phyloP scores from a whole-genome alignment of 2,329 filamentous ascomycete genomes.

The Aureobasidium musti region DNA sequence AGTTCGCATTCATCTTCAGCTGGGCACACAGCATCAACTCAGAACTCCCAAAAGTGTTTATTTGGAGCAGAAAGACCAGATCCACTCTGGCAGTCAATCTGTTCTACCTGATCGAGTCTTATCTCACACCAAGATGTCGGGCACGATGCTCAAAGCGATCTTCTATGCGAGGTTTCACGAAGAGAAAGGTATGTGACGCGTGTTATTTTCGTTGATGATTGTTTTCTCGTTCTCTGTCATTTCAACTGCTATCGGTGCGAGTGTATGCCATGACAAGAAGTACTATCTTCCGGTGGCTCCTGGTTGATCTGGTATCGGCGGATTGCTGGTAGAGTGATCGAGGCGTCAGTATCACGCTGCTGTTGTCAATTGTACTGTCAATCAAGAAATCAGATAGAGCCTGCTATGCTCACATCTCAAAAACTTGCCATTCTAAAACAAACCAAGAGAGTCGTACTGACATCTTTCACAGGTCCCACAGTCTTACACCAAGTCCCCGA shows the following conservation, averaged over 20 bases:
- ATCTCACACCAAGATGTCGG: background rate
- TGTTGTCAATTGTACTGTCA: background rate
- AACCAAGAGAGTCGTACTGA: background rate
- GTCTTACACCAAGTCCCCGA: conserved; percentile 66
- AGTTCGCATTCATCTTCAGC: background rate
- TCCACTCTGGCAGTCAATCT: too few relatives aligned
- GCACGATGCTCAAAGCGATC: conserved; percentile 61
- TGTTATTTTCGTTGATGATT: background rate
- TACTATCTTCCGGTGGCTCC: background rate
- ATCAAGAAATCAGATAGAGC: too few relatives aligned
- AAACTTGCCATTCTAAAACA: background rate
- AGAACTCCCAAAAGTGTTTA: background rate
- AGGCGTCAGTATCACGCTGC: background rate
- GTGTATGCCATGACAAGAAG: background rate
- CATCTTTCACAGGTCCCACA: conserved; percentile 54
- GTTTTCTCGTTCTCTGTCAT: background rate
- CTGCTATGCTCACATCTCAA: background rate
- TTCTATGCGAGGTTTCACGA: conserved; percentile 69
- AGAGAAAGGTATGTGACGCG: conserved; percentile 49
- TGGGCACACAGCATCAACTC: background rate
- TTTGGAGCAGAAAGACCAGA: background rate
- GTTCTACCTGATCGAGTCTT: too few relatives aligned
- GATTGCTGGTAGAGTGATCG: too few relatives aligned
- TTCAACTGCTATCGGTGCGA: background rate
- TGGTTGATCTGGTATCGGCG: too few relatives aligned